A percentile compares a stretch with the other conserved stretches of the same genome.
phyloP scores from a whole-genome alignment of 371 early-diverging fungal species.

The Dentiscutata heterogama region DNA sequence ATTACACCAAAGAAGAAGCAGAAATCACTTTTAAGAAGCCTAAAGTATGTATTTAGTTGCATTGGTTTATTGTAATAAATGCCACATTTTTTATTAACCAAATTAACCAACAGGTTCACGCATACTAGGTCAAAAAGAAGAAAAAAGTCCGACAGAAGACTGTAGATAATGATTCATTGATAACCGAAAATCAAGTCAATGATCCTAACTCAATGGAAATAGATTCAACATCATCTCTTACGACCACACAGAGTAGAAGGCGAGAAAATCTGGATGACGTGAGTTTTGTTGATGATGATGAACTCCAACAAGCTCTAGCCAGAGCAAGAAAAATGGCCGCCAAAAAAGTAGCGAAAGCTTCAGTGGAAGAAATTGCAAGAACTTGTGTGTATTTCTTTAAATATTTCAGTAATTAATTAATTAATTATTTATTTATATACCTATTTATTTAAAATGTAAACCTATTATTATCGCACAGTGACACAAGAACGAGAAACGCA shows the following conservation, averaged over 20 bases:
- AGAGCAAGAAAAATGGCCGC: constrained; percentile 75
- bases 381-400: constrained; percentile 44
- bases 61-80: not conserved
- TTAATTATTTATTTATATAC: constrained; percentile 1
- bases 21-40: constrained; percentile 82
- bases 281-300: constrained; percentile 95
- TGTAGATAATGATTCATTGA: constrained; percentile 41
- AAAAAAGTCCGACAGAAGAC: constrained; percentile 62
- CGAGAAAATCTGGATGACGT: constrained; percentile 52
- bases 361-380: constrained; percentile 69
- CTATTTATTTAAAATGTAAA: constrained; percentile 28
- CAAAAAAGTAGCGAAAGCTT: constrained; percentile 64
- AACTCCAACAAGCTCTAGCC: constrained; percentile 86
- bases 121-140: constrained; percentile 55
- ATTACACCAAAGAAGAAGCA: constrained; percentile 90
- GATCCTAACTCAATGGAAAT: constrained; percentile 45
- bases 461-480: not conserved
- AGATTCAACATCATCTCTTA: constrained; percentile 52
- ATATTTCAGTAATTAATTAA: not conserved
- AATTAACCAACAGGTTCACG: constrained; percentile 16
- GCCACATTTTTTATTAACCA: not conserved
- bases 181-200: not conserved
- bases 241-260: constrained; percentile 44
- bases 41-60: constrained; percentile 63
- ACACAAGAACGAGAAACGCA: constrained; percentile 52